A percentile compares a stretch with the other conserved stretches of the same genome.
Evolutionary conservation across 2,329 filamentous ascomycete genomes (phyloP).

Genomic region (Cercospora janseana): DNA sequence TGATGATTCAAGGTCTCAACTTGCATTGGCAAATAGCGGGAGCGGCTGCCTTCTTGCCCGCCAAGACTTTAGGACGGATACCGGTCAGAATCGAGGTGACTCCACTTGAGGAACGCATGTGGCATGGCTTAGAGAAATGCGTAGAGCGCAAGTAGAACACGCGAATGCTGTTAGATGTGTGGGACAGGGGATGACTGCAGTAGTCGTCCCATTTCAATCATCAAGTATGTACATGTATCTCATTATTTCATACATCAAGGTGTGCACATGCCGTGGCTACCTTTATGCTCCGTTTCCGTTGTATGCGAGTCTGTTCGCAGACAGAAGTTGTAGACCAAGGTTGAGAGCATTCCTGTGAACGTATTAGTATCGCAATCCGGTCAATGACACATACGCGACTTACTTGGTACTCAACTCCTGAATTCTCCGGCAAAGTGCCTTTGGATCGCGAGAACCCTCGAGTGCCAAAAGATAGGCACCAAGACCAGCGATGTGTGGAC

Average conservation of each 20-base stretch:
- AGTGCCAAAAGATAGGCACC: constrained; percentile 66
- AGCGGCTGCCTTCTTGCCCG: no score
- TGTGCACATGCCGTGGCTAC: neutral
- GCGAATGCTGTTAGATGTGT: neutral
- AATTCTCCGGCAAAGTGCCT: constrained; percentile 49
- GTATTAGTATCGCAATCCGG: constrained; percentile 41
- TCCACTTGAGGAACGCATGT: no score
- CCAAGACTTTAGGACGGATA: no score
- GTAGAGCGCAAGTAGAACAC: no score
- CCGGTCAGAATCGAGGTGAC: no score
- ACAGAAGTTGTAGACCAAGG: constrained; percentile 11
- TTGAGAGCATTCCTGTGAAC: constrained; percentile 4
- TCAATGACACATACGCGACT: constrained; percentile 37
- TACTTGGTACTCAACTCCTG: constrained; percentile 43
- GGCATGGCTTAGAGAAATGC: no score
- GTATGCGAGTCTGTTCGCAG: constrained; percentile 47
- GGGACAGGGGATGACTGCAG: constrained; percentile 4
- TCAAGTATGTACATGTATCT: constrained; percentile 1
- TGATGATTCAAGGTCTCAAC: no score
- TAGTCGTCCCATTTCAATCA: neutral
- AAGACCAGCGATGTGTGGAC: constrained; percentile 66
- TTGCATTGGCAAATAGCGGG: no score
- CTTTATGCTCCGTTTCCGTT: constrained; percentile 46
- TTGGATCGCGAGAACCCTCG: constrained; percentile 46
- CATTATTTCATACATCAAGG: constrained; percentile 10